A percentile compares a stretch with the other conserved stretches of the same genome.
Evolutionary conservation across 2,329 filamentous ascomycete genomes (phyloP).

Genomic region (Colletotrichum incanum): DNA sequence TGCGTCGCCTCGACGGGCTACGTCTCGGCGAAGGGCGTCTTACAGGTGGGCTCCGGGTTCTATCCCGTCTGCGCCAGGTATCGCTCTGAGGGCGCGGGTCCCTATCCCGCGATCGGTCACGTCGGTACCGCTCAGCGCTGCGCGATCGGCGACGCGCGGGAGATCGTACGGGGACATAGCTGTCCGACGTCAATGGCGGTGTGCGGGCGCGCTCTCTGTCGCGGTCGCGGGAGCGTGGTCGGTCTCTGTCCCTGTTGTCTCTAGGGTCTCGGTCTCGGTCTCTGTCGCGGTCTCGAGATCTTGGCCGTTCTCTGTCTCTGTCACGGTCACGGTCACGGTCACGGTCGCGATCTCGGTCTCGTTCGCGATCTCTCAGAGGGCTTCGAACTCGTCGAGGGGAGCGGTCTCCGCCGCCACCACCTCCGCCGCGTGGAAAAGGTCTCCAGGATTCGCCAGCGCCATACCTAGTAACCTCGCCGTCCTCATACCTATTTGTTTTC

Average conservation of each 20-base stretch:
- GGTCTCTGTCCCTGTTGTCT: constrained; percentile 57
- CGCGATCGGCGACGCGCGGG: constrained; percentile 59
- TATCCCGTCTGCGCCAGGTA: constrained; percentile 43
- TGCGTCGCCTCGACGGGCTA: constrained; percentile 55
- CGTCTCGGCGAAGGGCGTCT: constrained; percentile 53
- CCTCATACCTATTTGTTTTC: constrained; percentile 66
- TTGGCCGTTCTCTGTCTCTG: constrained; percentile 58
- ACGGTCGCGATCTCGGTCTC: constrained; percentile 43
- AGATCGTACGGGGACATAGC: constrained; percentile 63
- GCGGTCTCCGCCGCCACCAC: constrained; percentile 51
- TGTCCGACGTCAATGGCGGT: constrained; percentile 59
- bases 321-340: constrained; percentile 39
- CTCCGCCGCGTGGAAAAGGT: constrained; percentile 64
- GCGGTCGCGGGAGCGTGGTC: constrained; percentile 46
- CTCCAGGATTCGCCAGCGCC: constrained; percentile 75
- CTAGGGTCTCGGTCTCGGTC: constrained; percentile 36
- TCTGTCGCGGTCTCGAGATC: constrained; percentile 48
- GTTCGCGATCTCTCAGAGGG: constrained; percentile 46
- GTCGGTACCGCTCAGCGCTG: constrained; percentile 59
- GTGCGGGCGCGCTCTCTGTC: constrained; percentile 48
- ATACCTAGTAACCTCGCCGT: constrained; percentile 74
- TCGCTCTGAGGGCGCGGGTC: constrained; percentile 40
- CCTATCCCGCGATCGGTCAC: constrained; percentile 57
- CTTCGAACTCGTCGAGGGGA: constrained; percentile 59
- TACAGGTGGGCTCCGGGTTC: constrained; percentile 53